phyloP scores from a whole-genome alignment of 306 rosid genomes.

The Bauhinia variegata region DNA sequence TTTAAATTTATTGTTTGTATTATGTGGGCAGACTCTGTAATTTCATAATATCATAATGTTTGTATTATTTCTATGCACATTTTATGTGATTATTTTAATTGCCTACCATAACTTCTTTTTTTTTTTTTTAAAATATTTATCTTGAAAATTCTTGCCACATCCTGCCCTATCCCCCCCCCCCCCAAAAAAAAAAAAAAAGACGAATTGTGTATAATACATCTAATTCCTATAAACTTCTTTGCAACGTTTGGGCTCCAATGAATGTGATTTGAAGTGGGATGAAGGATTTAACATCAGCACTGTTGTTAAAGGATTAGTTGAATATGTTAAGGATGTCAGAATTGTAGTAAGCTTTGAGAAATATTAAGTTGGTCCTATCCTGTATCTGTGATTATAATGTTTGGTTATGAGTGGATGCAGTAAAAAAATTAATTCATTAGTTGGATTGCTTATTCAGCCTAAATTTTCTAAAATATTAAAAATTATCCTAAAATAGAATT shows the following conservation, averaged over 20 bases:
- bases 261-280: constrained; percentile 65
- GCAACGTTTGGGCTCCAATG: constrained; percentile 45
- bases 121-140: background rate
- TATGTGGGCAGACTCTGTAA: background rate
- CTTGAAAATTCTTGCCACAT: constrained; percentile 1
- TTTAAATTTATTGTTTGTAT: background rate
- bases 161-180: background rate
- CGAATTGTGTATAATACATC: constrained; percentile 32
- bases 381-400: no score
- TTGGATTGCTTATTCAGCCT: no score
- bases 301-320: constrained; percentile 72
- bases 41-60: background rate
- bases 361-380: no score
- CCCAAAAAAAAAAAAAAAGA: no score
- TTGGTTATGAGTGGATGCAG: no score
- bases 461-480: no score
- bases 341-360: constrained; percentile 63
- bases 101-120: background rate
- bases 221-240: constrained; percentile 22
- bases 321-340: constrained; percentile 73
- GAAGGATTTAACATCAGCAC: constrained; percentile 63
- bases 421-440: no score
- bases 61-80: background rate
- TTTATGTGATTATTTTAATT: constrained; percentile 19
- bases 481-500: no score